Evolutionary conservation across 495 filamentous ascomycete genomes (phyloP).

Genomic region (Xylaria intraflava): DNA sequence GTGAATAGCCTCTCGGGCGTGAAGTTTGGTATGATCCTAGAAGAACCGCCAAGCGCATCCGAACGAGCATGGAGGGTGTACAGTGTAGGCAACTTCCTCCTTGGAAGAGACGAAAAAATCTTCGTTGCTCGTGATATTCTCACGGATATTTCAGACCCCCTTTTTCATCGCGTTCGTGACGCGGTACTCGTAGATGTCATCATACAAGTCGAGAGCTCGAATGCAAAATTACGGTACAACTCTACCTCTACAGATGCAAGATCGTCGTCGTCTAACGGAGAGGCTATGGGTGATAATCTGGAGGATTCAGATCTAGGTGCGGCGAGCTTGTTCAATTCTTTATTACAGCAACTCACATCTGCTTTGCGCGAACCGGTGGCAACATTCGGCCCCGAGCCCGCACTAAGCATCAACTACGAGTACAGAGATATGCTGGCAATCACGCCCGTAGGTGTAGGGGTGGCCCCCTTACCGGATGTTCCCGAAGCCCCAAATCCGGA

Average conservation of each 20-base stretch:
- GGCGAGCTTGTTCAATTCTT: constrained; percentile 46
- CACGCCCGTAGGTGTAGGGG: constrained; percentile 66
- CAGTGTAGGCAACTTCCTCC: constrained; percentile 67
- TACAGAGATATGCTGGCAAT: constrained; percentile 58
- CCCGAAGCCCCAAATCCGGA: constrained; percentile 47
- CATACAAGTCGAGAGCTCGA: constrained; percentile 20
- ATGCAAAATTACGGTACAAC: constrained; percentile 13
- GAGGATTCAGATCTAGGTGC: constrained; percentile 28
- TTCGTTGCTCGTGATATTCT: constrained; percentile 72
- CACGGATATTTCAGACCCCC: constrained; percentile 68
- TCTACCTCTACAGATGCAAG: constrained; percentile 18
- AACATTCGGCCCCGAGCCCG: constrained; percentile 25
- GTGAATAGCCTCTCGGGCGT: constrained; percentile 74
- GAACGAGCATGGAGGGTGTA: constrained; percentile 58
- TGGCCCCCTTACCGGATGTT: constrained; percentile 65
- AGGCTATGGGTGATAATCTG: constrained; percentile 30
- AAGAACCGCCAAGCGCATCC: constrained; percentile 38
- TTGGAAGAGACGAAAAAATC: constrained; percentile 87
- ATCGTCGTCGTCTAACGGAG: constrained; percentile 1
- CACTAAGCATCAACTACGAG: constrained; percentile 27
- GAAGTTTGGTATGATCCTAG: constrained; percentile 71
- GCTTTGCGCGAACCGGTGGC: constrained; percentile 42
- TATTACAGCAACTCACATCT: constrained; percentile 54
- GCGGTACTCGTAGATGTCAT: constrained; percentile 62
- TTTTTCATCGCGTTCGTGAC: constrained; percentile 75